These are phyloP conservation scores for Lentinula detonsa DNA, from an alignment of 768 basidiomycete species.

Conservation along the genomic window DNA sequence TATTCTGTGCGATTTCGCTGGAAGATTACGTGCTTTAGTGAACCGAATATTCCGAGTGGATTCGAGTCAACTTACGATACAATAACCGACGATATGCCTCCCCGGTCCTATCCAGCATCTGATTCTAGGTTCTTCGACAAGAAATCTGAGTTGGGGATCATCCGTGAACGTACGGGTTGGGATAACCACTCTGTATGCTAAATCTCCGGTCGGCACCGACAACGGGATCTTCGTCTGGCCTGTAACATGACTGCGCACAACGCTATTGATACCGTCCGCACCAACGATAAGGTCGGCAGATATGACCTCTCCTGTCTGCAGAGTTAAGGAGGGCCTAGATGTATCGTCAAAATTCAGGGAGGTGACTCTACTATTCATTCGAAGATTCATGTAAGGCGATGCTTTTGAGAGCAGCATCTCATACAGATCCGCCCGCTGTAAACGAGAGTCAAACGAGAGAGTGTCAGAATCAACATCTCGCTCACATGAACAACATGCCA, in stretches of 20 bases:
- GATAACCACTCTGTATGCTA: conserved; percentile 20
- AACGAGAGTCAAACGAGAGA: conserved; percentile 18
- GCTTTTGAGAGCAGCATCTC: conserved; percentile 20
- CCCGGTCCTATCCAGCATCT: conserved; percentile 18
- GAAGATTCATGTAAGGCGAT: conserved; percentile 19
- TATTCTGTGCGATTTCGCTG: conserved; percentile 33
- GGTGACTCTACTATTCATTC: conserved; percentile 22
- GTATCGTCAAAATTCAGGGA: conserved; percentile 7
- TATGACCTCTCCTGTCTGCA: conserved; percentile 28
- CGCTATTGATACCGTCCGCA: conserved; percentile 48
- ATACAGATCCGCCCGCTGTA: conserved; percentile 36
- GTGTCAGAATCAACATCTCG: not conserved
- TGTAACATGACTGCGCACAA: conserved; percentile 33
- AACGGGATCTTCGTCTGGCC: conserved; percentile 28
- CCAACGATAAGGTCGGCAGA: conserved; percentile 27
- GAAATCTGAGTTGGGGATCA: conserved; percentile 11
- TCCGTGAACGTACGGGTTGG: conserved; percentile 12
- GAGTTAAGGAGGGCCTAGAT: conserved; percentile 23
- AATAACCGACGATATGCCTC: conserved; percentile 16
- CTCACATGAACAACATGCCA: conserved; percentile 33
- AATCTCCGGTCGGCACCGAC: conserved; percentile 22
- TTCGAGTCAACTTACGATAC: not conserved
- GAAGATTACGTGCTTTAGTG: too few species aligned
- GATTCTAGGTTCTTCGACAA: conserved; percentile 13
- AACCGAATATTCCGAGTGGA: not conserved